Evolutionary conservation across 805 yeast genomes (phyloP).

Genomic region (Hanseniaspora occidentalis): DNA sequence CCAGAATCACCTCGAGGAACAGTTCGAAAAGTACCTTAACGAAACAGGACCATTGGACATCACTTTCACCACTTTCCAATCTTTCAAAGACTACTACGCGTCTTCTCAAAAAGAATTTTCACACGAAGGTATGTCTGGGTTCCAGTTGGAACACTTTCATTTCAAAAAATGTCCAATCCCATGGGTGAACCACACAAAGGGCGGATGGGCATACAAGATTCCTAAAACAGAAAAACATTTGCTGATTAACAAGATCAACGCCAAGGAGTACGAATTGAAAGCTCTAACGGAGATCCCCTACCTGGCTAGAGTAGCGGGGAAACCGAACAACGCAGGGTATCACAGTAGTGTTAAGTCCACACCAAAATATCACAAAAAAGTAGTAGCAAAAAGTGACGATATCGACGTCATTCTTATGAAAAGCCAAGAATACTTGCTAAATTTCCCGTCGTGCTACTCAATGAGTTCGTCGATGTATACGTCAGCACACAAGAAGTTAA

Average conservation of each 20-base stretch:
- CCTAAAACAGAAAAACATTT: background rate
- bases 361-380: background rate
- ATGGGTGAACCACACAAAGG: background rate
- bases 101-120: background rate
- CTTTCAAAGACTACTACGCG: constrained; percentile 25
- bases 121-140: background rate
- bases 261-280: background rate
- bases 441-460: background rate
- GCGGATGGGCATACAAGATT: background rate
- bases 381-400: background rate
- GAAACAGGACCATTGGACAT: constrained; percentile 18
- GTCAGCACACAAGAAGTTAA: background rate
- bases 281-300: background rate
- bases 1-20: constrained; percentile 9
- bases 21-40: constrained; percentile 10
- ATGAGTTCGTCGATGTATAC: background rate
- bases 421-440: background rate
- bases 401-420: background rate
- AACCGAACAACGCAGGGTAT: no score
- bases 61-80: constrained; percentile 28
- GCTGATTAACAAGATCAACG: background rate
- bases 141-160: background rate
- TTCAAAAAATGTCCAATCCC: background rate
- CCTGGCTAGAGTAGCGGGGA: background rate
- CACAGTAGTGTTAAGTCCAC: background rate